A percentile compares a stretch with the other conserved stretches of the same genome.
These are phyloP conservation scores for Talaromyces verruculosus DNA, from an alignment of 2,329 filamentous ascomycete species.

Conservation along the genomic window DNA sequence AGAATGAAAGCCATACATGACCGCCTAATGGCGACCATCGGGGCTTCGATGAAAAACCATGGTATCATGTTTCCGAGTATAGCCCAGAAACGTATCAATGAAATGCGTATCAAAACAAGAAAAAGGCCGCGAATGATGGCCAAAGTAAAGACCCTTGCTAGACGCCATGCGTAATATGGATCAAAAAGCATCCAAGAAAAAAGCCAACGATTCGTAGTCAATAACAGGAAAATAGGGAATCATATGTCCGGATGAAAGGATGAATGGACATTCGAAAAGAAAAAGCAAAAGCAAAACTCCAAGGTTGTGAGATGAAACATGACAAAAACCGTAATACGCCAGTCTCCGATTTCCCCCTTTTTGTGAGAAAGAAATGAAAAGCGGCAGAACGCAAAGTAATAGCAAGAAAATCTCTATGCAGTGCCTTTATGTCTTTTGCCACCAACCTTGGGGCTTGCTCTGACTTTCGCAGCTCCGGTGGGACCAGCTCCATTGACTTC, in stretches of 20 bases:
- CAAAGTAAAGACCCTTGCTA: slow-evolving; percentile 15
- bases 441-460: slow-evolving; percentile 48
- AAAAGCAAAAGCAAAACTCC: slow-evolving; percentile 23
- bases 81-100: slow-evolving; percentile 20
- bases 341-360: slow-evolving; percentile 21
- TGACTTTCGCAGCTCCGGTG: slow-evolving; percentile 43
- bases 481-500: slow-evolving; percentile 52
- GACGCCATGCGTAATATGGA: slow-evolving; percentile 19
- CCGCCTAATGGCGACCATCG: slow-evolving; percentile 8
- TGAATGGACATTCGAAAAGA: slow-evolving; percentile 4
- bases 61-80: slow-evolving; percentile 12
- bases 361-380: slow-evolving; percentile 20
- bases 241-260: slow-evolving; percentile 12
- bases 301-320: slow-evolving; percentile 14
- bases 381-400: slow-evolving; percentile 11
- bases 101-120: slow-evolving; percentile 18
- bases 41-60: slow-evolving; percentile 17
- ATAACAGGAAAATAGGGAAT: slow-evolving; percentile 17
- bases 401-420: slow-evolving; percentile 27
- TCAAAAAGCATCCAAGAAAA: slow-evolving; percentile 4
- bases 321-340: slow-evolving; percentile 23
- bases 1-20: slow-evolving; percentile 13
- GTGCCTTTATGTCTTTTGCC: slow-evolving; percentile 51
- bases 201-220: slow-evolving; percentile 16
- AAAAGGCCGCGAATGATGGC: slow-evolving; percentile 1